phyloP scores from a whole-genome alignment of 139 green algal genomes.

The Micractinium sp. region DNA sequence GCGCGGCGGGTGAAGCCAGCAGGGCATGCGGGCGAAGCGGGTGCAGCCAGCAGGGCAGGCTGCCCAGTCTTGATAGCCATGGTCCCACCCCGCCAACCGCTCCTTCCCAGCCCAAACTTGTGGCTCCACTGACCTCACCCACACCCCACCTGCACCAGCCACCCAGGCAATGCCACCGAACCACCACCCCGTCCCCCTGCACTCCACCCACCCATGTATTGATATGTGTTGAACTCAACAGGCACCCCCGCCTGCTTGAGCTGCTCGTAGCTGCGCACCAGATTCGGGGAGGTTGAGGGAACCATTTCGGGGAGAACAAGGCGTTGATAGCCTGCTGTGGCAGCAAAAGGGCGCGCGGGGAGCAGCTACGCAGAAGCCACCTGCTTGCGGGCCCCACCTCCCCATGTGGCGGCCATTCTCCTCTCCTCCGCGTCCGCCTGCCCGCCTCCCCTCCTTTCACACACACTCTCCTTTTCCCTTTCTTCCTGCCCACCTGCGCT shows the following conservation, averaged over 20 bases:
- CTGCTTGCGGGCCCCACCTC: too few species aligned
- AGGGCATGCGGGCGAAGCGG: too few species aligned
- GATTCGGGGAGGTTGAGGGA: neutral
- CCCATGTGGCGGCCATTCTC: too few species aligned
- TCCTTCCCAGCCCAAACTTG: too few species aligned
- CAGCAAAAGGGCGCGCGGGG: neutral
- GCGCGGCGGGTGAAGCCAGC: neutral
- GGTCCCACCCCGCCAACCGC: too few species aligned
- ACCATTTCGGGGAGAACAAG: neutral
- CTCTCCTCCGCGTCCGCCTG: too few species aligned
- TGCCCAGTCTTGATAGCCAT: too few species aligned
- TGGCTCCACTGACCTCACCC: too few species aligned
- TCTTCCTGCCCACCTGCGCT: slow-evolving; percentile 8
- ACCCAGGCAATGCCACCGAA: neutral
- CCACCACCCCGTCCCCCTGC: neutral
- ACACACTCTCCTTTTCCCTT: too few species aligned
- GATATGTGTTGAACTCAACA: slow-evolving; percentile 70
- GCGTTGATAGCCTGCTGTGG: neutral
- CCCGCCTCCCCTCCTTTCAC: too few species aligned
- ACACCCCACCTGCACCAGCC: neutral
- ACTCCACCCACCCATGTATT: slow-evolving; percentile 52
- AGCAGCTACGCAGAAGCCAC: too few species aligned
- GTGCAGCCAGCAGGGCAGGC: too few species aligned
- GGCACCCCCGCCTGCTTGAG: slow-evolving; percentile 55
- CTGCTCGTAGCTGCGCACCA: slow-evolving; percentile 42